phyloP scores from a whole-genome alignment of 257 asterid species.

The Capsicum chinense region DNA sequence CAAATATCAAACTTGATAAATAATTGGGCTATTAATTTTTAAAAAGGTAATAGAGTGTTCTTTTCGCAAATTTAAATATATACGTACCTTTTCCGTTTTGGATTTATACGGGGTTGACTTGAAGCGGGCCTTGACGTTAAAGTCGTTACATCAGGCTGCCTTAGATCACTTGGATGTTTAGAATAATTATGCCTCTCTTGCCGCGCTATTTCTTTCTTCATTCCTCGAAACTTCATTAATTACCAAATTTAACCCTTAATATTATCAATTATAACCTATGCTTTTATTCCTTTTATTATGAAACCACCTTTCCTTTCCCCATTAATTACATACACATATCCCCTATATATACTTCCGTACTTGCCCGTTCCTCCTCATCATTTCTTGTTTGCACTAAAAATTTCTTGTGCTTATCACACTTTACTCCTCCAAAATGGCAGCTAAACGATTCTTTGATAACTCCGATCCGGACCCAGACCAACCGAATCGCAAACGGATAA shows the following conservation, averaged over 20 bases:
- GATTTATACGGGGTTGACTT: slow-evolving; percentile 33
- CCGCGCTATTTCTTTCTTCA: slow-evolving; percentile 47
- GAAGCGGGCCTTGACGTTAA: slow-evolving; percentile 41
- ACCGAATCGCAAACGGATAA: slow-evolving; percentile 50
- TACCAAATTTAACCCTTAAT: background rate
- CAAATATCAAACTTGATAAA: no score
- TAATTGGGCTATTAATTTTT: no score
- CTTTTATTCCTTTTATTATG: background rate
- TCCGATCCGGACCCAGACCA: slow-evolving; percentile 46
- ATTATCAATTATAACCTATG: background rate
- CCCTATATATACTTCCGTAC: slow-evolving; percentile 20
- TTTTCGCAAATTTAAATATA: no score
- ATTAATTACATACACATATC: background rate
- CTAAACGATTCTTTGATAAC: slow-evolving; percentile 51
- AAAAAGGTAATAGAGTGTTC: no score
- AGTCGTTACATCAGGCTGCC: slow-evolving; percentile 42
- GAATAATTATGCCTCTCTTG: slow-evolving; percentile 9
- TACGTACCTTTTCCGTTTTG: background rate
- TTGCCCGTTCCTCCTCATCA: background rate
- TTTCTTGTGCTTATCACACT: background rate
- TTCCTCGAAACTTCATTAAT: slow-evolving; percentile 55
- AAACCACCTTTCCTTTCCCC: background rate
- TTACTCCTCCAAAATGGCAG: slow-evolving; percentile 46
- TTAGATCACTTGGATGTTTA: slow-evolving; percentile 22
- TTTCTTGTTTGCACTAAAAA: background rate